Evolutionary conservation across 768 basidiomycete species (phyloP).

Genomic region (Hericium erinaceus): DNA sequence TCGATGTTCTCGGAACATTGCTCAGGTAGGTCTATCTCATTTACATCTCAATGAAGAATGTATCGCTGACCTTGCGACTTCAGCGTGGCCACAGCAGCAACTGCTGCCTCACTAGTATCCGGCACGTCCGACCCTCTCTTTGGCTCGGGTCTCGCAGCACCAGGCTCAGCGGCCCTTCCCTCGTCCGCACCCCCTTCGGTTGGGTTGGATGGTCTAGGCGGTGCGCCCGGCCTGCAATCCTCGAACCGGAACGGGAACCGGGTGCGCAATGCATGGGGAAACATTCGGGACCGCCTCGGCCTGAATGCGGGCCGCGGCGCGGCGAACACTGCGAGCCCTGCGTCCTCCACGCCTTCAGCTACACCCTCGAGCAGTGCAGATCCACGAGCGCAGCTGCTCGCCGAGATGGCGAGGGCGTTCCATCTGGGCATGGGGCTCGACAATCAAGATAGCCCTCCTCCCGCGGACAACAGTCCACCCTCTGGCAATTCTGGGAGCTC

Average conservation of each 20-base stretch:
- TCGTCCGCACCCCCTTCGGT: constrained; percentile 7
- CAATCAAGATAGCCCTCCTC: constrained; percentile 5
- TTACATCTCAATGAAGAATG: background rate
- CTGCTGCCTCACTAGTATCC: constrained; percentile 75
- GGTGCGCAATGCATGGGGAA: constrained; percentile 60
- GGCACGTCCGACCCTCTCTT: constrained; percentile 61
- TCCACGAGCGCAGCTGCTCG: constrained; percentile 56
- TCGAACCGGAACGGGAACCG: constrained; percentile 26
- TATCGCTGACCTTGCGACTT: background rate
- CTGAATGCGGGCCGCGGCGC: constrained; percentile 20
- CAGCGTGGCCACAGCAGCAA: constrained; percentile 88
- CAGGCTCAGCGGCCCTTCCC: constrained; percentile 11
- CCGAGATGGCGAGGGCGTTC: constrained; percentile 76
- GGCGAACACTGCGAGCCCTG: background rate
- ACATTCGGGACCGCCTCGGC: constrained; percentile 59
- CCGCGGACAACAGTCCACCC: background rate
- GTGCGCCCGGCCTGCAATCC: constrained; percentile 9
- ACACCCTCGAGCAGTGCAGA: constrained; percentile 23
- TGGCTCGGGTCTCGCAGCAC: constrained; percentile 41
- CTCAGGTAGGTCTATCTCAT: constrained; percentile 45
- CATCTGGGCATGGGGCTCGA: constrained; percentile 49
- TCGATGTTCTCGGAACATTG: constrained; percentile 76
- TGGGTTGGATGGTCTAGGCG: constrained; percentile 25
- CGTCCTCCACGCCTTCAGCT: background rate
- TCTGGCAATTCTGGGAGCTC: background rate